These are phyloP conservation scores for Microsporum canis DNA, from an alignment of 2,329 filamentous ascomycete genomes.

Conservation along the genomic window DNA sequence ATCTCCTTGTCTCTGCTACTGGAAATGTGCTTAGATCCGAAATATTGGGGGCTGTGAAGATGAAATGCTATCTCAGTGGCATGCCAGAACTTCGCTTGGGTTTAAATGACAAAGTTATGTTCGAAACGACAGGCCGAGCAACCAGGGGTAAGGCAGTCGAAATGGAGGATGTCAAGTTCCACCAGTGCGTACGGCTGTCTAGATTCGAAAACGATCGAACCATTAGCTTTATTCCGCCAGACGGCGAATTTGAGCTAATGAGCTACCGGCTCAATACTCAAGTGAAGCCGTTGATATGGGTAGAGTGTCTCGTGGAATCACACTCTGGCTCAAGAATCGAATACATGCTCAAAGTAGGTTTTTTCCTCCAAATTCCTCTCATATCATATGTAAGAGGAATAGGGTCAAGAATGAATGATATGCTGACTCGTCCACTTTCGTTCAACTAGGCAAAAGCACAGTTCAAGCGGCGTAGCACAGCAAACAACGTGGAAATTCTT, in stretches of 20 bases:
- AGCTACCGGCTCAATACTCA: slow-evolving; percentile 97
- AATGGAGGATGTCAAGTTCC: slow-evolving; percentile 99
- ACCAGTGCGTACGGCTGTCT: slow-evolving; percentile 91
- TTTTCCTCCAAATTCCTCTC: neutral
- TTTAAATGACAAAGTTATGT: slow-evolving; percentile 99
- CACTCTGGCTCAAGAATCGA: slow-evolving; percentile 93
- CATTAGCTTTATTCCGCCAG: slow-evolving; percentile 96
- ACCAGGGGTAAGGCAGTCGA: slow-evolving; percentile 95
- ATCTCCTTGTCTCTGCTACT: slow-evolving; percentile 84
- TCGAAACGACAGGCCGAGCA: slow-evolving; percentile 88
- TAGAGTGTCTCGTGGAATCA: slow-evolving; percentile 92
- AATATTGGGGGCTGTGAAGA: slow-evolving; percentile 94
- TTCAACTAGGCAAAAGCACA: slow-evolving; percentile 63
- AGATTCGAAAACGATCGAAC: slow-evolving; percentile 97
- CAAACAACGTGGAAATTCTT: slow-evolving; percentile 97
- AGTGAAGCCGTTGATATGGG: slow-evolving; percentile 97
- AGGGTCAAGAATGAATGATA: neutral
- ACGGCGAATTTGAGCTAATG: slow-evolving; percentile 99
- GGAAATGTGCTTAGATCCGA: slow-evolving; percentile 93
- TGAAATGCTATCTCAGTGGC: slow-evolving; percentile 98
- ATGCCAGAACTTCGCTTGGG: slow-evolving; percentile 95
- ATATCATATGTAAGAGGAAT: neutral
- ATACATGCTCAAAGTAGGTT: slow-evolving; percentile 79
- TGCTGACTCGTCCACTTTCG: neutral
- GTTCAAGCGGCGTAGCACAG: slow-evolving; percentile 94